Percentiles rank a stretch among this genome's conserved stretches.
Evolutionary conservation across 2,329 filamentous ascomycete genomes (phyloP).

Genomic region (Fusarium xylarioides): DNA sequence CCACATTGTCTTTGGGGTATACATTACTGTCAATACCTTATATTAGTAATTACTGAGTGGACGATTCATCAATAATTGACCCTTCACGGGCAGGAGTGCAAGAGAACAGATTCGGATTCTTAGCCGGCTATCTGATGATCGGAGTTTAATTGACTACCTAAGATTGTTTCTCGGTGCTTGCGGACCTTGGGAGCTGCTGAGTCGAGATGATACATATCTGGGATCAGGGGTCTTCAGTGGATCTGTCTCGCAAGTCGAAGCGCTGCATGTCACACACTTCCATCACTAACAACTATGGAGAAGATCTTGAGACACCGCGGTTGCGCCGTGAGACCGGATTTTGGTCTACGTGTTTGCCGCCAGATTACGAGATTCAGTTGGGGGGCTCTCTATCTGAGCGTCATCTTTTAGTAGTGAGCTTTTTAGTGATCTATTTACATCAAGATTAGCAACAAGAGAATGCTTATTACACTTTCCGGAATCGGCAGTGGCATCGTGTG

Average conservation of each 20-base stretch:
- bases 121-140: conserved; percentile 14
- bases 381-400: not conserved
- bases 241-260: conserved; percentile 27
- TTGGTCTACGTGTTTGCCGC: conserved; percentile 21
- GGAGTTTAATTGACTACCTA: not conserved
- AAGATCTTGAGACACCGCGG: conserved; percentile 32
- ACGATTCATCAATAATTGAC: conserved; percentile 11
- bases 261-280: conserved; percentile 24
- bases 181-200: conserved; percentile 29
- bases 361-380: not conserved
- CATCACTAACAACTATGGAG: conserved; percentile 26
- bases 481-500: conserved; percentile 3
- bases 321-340: conserved; percentile 30
- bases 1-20: not conserved
- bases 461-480: not conserved
- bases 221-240: conserved; percentile 19
- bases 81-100: not conserved
- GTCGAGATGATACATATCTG: conserved; percentile 16
- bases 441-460: not conserved
- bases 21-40: not conserved
- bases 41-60: not conserved
- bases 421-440: not conserved
- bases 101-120: not conserved
- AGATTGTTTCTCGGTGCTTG: conserved; percentile 6
- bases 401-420: not conserved